These are phyloP conservation scores for Eutrema heterophyllum DNA, from an alignment of 345 rosid species.

Conservation along the genomic window DNA sequence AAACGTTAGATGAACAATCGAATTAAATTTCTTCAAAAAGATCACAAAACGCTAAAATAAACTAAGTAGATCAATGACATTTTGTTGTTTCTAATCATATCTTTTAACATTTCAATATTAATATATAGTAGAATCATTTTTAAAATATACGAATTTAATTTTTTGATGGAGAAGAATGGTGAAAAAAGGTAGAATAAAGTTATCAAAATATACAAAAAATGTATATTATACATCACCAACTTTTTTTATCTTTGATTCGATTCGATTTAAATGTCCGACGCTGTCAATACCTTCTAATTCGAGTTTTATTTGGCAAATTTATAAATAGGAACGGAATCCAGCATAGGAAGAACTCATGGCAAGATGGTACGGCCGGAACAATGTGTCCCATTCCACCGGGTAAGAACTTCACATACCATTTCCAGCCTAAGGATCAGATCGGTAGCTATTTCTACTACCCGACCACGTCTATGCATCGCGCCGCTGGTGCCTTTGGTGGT, in stretches of 20 bases:
- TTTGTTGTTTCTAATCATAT: neutral
- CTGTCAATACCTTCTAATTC: neutral
- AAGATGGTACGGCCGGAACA: conserved; percentile 66
- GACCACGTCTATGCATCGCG: conserved; percentile 40
- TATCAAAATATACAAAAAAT: neutral
- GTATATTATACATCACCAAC: neutral
- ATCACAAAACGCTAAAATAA: neutral
- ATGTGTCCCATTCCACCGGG: conserved; percentile 67
- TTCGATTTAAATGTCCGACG: neutral
- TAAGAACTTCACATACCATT: conserved; percentile 61
- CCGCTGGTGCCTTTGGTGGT: conserved; percentile 76
- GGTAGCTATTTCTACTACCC: conserved; percentile 72
- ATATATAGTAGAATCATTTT: neutral
- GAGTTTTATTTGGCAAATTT: neutral
- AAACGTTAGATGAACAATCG: neutral
- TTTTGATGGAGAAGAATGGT: neutral
- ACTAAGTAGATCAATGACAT: neutral
- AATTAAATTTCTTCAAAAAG: neutral
- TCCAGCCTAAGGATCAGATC: conserved; percentile 87
- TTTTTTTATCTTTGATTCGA: neutral
- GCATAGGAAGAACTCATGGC: conserved; percentile 81
- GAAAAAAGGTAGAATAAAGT: neutral
- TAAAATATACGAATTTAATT: neutral
- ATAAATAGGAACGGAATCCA: conserved; percentile 61
- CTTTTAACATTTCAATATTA: neutral